A percentile compares a stretch with the other conserved stretches of the same genome.
Conservation (phyloP, 2,329 filamentous ascomycete genomes). For the Parafenestella ontariensis region DNA sequence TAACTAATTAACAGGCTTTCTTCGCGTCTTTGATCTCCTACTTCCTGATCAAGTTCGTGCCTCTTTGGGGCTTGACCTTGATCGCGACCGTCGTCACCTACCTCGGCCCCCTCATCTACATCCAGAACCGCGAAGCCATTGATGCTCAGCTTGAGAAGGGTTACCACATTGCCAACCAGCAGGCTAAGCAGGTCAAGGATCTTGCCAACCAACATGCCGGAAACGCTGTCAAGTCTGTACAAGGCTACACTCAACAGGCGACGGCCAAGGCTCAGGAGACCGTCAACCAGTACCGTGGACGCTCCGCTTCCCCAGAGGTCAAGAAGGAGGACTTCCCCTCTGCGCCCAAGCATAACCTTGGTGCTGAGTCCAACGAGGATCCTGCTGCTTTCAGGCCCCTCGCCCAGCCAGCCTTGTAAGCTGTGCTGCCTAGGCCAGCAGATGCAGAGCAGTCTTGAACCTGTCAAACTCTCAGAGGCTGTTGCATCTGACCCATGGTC, state of each 20-base stretch:
- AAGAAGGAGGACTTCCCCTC: slow-evolving; percentile 26
- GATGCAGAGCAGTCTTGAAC: not conserved
- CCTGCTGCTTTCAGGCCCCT: slow-evolving; percentile 16
- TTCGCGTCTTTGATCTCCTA: slow-evolving; percentile 65
- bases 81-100: slow-evolving; percentile 64
- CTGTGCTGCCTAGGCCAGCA: not conserved
- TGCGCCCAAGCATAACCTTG: slow-evolving; percentile 22
- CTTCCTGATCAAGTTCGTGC: slow-evolving; percentile 70
- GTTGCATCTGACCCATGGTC: not conserved
- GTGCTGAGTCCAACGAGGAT: slow-evolving; percentile 15
- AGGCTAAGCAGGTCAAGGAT: slow-evolving; percentile 66
- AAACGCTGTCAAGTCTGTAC: slow-evolving; percentile 64
- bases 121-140: slow-evolving; percentile 70
- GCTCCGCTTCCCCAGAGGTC: slow-evolving; percentile 45
- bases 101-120: slow-evolving; percentile 67
- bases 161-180: slow-evolving; percentile 62
- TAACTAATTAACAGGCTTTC: slow-evolving; percentile 59
- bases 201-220: slow-evolving; percentile 66
- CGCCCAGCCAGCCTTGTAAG: slow-evolving; percentile 40
- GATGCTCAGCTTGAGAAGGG: slow-evolving; percentile 65
- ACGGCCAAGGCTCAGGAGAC: slow-evolving; percentile 65
- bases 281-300: slow-evolving; percentile 49
- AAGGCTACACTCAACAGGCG: slow-evolving; percentile 67
- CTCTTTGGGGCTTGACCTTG: slow-evolving; percentile 69
- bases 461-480: not conserved